Conservation (phyloP, 495 filamentous ascomycete species). For the Aspergillus panamensis region DNA sequence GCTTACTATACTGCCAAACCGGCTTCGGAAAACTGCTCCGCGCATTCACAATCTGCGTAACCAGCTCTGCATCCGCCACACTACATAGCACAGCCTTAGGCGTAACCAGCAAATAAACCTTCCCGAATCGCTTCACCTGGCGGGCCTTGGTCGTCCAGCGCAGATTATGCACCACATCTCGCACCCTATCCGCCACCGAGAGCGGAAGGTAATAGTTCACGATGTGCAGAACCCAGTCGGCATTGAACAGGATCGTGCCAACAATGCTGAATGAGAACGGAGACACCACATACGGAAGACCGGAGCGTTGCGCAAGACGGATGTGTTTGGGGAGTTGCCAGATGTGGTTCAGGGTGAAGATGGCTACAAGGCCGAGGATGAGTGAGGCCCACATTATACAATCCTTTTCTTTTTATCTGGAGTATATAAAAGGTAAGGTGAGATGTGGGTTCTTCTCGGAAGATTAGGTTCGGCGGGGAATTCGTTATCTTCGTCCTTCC, state of each 20-base stretch:
- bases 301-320: conserved; percentile 18
- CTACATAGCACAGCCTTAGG: conserved; percentile 40
- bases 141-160: conserved; percentile 35
- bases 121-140: conserved; percentile 39
- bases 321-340: conserved; percentile 26
- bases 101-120: conserved; percentile 40
- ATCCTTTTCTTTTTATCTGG: too few species aligned
- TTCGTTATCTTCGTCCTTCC: too few species aligned
- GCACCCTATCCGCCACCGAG: conserved; percentile 12
- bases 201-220: conserved; percentile 15
- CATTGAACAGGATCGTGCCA: conserved; percentile 22
- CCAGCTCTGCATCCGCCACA: conserved; percentile 38
- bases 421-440: too few species aligned
- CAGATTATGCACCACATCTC: conserved; percentile 3
- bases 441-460: not conserved
- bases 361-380: conserved; percentile 6
- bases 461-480: too few species aligned
- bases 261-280: conserved; percentile 32
- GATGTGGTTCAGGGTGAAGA: conserved; percentile 3
- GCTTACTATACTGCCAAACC: conserved; percentile 30
- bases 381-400: conserved; percentile 4
- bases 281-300: conserved; percentile 37
- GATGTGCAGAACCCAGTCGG: conserved; percentile 6
- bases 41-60: conserved; percentile 34
- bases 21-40: conserved; percentile 43